Conservation (phyloP, 2,329 filamentous ascomycete genomes). For the Penicillium nordicum region DNA sequence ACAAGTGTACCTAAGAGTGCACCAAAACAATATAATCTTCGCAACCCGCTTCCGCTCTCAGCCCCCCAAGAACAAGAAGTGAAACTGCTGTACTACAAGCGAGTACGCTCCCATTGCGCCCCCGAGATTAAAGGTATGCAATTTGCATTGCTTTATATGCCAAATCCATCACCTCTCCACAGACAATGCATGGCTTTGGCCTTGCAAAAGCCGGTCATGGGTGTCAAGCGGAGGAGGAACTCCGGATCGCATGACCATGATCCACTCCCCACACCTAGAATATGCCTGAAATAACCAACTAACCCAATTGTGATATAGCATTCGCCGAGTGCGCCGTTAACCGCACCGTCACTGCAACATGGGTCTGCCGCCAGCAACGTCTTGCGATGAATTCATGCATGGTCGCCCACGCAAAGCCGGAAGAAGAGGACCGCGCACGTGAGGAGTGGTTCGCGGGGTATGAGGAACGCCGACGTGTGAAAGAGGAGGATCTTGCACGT, state of each 20-base stretch:
- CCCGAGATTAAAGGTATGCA: conserved; percentile 70
- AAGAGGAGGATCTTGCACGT: conserved; percentile 57
- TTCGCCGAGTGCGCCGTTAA: conserved; percentile 87
- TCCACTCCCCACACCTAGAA: not conserved
- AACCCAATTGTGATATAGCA: conserved; percentile 51
- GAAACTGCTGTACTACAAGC: conserved; percentile 73
- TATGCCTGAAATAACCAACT: not conserved
- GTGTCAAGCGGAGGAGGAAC: not conserved
- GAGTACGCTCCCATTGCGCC: conserved; percentile 71
- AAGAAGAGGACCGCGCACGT: conserved; percentile 80
- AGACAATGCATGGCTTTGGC: not conserved
- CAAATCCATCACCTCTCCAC: not conserved
- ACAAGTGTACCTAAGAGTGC: conserved; percentile 13
- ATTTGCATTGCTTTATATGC: not conserved
- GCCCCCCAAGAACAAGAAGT: conserved; percentile 79
- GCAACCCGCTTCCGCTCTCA: conserved; percentile 79
- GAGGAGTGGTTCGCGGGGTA: conserved; percentile 88
- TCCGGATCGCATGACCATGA: not conserved
- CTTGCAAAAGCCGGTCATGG: not conserved
- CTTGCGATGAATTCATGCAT: conserved; percentile 93
- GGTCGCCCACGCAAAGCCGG: conserved; percentile 77
- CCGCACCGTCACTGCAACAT: conserved; percentile 83
- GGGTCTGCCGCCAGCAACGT: conserved; percentile 75
- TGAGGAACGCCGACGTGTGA: conserved; percentile 64
- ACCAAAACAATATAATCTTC: conserved; percentile 41